Evolutionary conservation across 2,329 filamentous ascomycete genomes (phyloP), one percentile per base, ranked within the genome.

Genomic region (Fusarium solani-melongenae): DNA sequence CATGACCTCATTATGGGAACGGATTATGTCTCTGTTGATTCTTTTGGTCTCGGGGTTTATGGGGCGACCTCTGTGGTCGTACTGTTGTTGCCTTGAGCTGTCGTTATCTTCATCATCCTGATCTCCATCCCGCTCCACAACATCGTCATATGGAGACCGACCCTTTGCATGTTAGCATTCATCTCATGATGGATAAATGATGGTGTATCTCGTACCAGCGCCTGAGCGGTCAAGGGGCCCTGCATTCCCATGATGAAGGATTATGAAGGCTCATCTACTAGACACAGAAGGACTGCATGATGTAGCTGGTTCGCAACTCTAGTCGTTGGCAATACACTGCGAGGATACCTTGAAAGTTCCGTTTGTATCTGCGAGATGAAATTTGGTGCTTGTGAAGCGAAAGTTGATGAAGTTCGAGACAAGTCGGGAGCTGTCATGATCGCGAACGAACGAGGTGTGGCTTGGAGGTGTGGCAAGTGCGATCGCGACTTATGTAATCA

Each of bases 1-100:
- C 89, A 91, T 91, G 5, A 91, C 89, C 71, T 91, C 89, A 72
- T 91, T 91, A 75, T 91, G 89, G 11, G 89, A 86, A 60, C 89
- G 84, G 29, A 91, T 88, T 34, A 90, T 86, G 66, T 89, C 86
- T 57, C 86, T 85, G 71, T 90, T 90, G 70, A 89, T 85, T 14
- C 83, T 82, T 75, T 86, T 88, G 1, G 88, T 90, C 60, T 86
- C 84, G 0, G 84, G 84, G 72, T 91, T 91, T 58, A 88, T 76
- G 5, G 89, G 87, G 11, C 89, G 87, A 15, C 89, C 89, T 36
- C 87, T 85, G 44, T 85, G 83, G 72, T 91, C 89, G 73, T 88
- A 90, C 55, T 86, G 80, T 77, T 86, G 80, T 77, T 90, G 89
- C 1, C 77, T 67, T 6, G 84, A 61, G n/a, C 53, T 59, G 12